Percentiles rank a stretch among this genome's conserved stretches.
phyloP scores from a whole-genome alignment of 177 flowering plant genomes.

The Vitis hybrid region DNA sequence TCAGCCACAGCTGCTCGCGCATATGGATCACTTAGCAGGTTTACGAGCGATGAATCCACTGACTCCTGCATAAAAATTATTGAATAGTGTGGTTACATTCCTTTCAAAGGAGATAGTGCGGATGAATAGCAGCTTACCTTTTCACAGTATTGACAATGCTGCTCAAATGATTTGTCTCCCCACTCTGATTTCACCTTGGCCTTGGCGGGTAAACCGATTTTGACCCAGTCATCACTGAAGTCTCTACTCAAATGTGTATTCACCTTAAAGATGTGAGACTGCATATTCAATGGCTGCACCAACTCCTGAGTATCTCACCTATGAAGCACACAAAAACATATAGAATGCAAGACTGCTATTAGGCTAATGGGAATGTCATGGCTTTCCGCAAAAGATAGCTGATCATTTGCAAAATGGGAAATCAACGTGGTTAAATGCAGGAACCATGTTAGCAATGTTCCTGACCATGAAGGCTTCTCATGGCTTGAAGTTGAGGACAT shows the following conservation, averaged over 20 bases:
- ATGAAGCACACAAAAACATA: not conserved
- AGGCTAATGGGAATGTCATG: too few species aligned
- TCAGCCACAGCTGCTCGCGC: slow-evolving; percentile 3
- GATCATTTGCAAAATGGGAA: too few species aligned
- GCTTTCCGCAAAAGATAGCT: too few species aligned
- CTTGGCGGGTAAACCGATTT: slow-evolving; percentile 10
- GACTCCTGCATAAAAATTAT: slow-evolving; percentile 8
- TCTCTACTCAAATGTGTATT: not conserved
- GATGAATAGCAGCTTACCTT: not conserved
- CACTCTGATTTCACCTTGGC: not conserved
- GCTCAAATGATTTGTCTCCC: not conserved
- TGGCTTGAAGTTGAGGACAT: slow-evolving; percentile 11
- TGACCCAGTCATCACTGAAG: slow-evolving; percentile 16
- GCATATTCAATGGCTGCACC: slow-evolving; percentile 19
- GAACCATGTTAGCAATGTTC: slow-evolving; percentile 1
- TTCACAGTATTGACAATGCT: not conserved
- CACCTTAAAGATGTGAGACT: slow-evolving; percentile 2
- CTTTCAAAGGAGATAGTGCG: too few species aligned
- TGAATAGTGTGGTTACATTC: too few species aligned
- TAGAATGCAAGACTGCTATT: too few species aligned
- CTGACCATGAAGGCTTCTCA: slow-evolving; percentile 1
- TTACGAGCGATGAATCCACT: not conserved
- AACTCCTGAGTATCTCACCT: slow-evolving; percentile 6
- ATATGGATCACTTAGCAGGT: slow-evolving; percentile 2
- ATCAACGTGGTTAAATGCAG: not conserved